Evolutionary conservation across 78 protist species (phyloP), one percentile per base, ranked within the genome.

Genomic region (Guillardia theta): DNA sequence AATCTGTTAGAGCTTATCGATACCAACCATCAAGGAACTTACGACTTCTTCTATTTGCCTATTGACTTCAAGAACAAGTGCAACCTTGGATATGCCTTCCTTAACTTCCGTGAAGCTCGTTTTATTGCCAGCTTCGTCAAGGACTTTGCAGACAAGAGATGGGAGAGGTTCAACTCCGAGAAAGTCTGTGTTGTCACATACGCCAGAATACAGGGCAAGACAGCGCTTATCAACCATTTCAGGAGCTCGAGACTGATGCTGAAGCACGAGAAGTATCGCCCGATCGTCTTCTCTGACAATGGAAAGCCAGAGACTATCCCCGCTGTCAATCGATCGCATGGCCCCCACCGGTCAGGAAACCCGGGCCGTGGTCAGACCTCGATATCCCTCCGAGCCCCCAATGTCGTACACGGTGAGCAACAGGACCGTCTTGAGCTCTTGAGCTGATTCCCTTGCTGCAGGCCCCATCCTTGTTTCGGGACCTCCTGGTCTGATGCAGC

Each of bases 51-150:
- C 76, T 97, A 97, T 94, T 78, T 97, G 18, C 98, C 98, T 22
- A 96, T 97, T n/a, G 98, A 97, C 92, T 97, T 95, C 76, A 58
- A 97, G 97, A 97, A 93, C 88, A 93, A 93, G 50, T 96, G 96
- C 92, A 97, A 96, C 93, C 94, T 94, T 53, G 98, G 98, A 24
- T 97, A 97, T 87, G 98, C 98, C 22, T 97, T 97, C 76, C 94
- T 97, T 39, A 97, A 97, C 88, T 96, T 97, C 53, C 83, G 83
- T 18, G 83, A 70, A 36, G 36, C 83, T 3, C 41, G 45, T 43
- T 70, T 22, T 12, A 70, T 70, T 12, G 9, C 45, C 10, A 43
- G 36, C 41, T 70, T 70, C 83, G n/a, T 77, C 83, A 4, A 1
- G 8, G 96, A 95, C 30, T 45, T 88, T 3, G n/a, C 54, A 19